Base-by-base conservation (phyloP, 306 rosid genomes). In the Glycyrrhiza uralensis region DNA sequence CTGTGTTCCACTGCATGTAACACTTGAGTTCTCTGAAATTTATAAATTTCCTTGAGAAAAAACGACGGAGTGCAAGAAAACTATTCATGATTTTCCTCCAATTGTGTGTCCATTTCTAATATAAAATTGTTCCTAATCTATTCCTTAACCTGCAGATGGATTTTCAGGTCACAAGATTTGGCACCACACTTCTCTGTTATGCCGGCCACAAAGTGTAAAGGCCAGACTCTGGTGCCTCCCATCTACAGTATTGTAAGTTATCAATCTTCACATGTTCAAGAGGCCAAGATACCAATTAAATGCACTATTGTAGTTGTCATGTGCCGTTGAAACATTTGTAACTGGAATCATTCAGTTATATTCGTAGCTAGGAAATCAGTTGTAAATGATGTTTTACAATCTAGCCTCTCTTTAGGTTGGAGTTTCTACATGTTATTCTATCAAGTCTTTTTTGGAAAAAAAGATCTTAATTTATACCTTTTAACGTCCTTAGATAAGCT, bases 181-280 rank as follows among this genome's bases (percentile, higher is more conserved):
- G 87, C 91, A 12, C 93, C 96, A 4, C 81, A 92, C 71, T 95
- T 95, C 84, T 89, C 99, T 38, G 85, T 95, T 61, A 87, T 89
- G 88, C 99, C 96, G 30, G 69, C 88, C 63, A 67, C 88, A 6
- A 91, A 84, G 79, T 69, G 82, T 55, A 83, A 87, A 81, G 83
- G 89, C 30, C 58, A 78, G 66, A 82, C 66, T 56, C 77, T 65
- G 66, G 84, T 95, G 74, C 93, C 96, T 84, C 96, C 97, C 51
- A 84, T 89, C 66, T 91, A 84, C 77, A 91, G 96, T 59, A 76
- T 95, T 56, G 97, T 91, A 91, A 81, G 97, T 65, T 63, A 62
- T 47, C 2, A 4, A 49, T 74, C 72, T 66, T 73, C 28, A 38
- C 57, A 55, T 20, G 24, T 64, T 60, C 14, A 33, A 22, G 22